Evolutionary conservation across 2,329 filamentous ascomycete genomes (phyloP).

Genomic region (Penicillium crustosum): DNA sequence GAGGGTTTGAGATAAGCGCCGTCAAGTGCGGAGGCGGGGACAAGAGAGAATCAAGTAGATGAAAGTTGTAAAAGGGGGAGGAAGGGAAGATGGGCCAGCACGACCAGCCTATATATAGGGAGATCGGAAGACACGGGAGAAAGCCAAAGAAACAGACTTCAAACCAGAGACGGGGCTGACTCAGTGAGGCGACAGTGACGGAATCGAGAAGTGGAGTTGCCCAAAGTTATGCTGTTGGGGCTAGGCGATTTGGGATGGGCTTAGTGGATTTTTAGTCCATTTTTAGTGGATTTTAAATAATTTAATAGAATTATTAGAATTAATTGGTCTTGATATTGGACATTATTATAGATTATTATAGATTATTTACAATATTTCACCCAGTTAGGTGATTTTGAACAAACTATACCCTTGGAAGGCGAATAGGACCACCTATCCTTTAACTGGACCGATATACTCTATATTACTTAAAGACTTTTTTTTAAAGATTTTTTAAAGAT

Average conservation of each 20-base stretch:
- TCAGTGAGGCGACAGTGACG: constrained; percentile 27
- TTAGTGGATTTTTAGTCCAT: not conserved
- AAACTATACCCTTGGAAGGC: not conserved
- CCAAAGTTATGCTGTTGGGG: constrained; percentile 14
- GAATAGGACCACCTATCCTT: not conserved
- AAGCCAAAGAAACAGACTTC: constrained; percentile 11
- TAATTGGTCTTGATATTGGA: not conserved
- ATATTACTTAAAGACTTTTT: not conserved
- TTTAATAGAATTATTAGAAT: not conserved
- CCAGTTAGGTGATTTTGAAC: not conserved
- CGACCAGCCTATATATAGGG: constrained; percentile 20
- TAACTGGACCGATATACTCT: not conserved
- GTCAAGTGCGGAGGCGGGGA: constrained; percentile 10
- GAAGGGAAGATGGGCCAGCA: constrained; percentile 1
- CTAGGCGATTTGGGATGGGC: not conserved
- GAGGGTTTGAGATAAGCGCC: constrained; percentile 22
- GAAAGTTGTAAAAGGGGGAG: constrained; percentile 6
- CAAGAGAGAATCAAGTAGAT: not conserved
- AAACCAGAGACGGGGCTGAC: constrained; percentile 20
- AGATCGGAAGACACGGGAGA: constrained; percentile 28
- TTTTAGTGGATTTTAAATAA: not conserved
- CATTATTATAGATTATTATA: not conserved
- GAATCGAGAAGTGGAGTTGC: constrained; percentile 23
- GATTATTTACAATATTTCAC: not conserved
- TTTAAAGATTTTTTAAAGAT: not conserved